Conservation (phyloP, 441 rosid genomes). For the Adansonia rubrostipa region DNA sequence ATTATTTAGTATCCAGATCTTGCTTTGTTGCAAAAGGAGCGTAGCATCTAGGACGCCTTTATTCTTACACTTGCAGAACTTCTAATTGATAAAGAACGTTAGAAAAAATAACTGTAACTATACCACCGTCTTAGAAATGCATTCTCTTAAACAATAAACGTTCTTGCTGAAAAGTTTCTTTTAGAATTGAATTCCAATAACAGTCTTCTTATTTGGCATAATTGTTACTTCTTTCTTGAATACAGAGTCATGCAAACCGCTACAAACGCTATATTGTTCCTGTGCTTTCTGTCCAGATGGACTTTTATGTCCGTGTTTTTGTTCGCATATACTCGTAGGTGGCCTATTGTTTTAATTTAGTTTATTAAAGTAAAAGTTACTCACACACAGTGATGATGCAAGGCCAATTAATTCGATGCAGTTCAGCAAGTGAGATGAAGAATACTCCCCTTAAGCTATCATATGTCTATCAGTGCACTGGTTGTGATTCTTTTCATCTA, state of each 20-base stretch:
- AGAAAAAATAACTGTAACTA: neutral
- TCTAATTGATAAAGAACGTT: neutral
- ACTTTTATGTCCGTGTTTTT: slow-evolving; percentile 93
- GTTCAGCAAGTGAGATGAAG: slow-evolving; percentile 98
- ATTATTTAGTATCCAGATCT: neutral
- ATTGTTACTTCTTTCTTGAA: slow-evolving; percentile 25
- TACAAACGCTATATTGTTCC: slow-evolving; percentile 97
- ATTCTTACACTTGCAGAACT: neutral
- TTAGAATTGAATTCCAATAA: neutral
- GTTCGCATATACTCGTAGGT: slow-evolving; percentile 94
- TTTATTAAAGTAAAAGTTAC: slow-evolving; percentile 18
- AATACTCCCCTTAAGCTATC: slow-evolving; percentile 98
- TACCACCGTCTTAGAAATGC: neutral
- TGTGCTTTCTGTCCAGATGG: slow-evolving; percentile 89
- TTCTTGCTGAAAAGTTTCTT: neutral
- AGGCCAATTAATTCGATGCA: slow-evolving; percentile 45
- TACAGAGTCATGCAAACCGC: slow-evolving; percentile 98
- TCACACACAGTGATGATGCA: slow-evolving; percentile 19
- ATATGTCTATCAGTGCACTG: slow-evolving; percentile 91
- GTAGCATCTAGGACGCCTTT: neutral
- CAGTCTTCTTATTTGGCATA: neutral
- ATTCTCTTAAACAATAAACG: neutral
- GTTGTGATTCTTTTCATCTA: slow-evolving; percentile 98
- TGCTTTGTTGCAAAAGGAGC: neutral
- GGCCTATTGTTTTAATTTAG: slow-evolving; percentile 26